Evolutionary conservation across 371 early-diverging fungal species (phyloP), one percentile per base, ranked within the genome.

Genomic region (Circinella umbellata): DNA sequence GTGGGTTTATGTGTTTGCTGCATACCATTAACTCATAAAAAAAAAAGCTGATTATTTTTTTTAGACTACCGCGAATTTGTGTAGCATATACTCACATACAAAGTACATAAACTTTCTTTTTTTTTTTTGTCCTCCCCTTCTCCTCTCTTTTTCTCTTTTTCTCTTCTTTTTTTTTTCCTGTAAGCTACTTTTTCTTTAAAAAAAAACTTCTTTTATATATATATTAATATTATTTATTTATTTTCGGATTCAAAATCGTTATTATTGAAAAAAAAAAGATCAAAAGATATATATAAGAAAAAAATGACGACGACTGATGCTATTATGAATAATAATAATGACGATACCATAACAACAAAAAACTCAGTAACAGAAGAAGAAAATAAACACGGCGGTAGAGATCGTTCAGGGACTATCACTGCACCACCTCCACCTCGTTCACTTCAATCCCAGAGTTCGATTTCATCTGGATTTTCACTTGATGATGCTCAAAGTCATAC

Each of bases 81-180:
- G 51, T 51, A 51, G 17, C 51, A 51, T 13, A 8, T 13, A 14
- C 51, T n/a, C n/a, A n/a, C n/a, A n/a, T n/a, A n/a, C n/a, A n/a
- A n/a, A n/a, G n/a, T n/a, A 51, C 51, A 51, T 51, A 51, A 51
- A 51, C 51, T 15, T 47, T 42, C 34, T 18, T 8, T 15, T 63
- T 20, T 48, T 47, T 20, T n/a, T 55, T 38, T 53, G 38, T 15
- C 20, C 7, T 39, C 14, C 55, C n/a, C 51, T 49, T 20, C 39
- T n/a, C 37, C 46, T 66, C 53, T 65, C 53, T 65, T 65, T 49
- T 53, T n/a, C 38, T 53, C 15, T 65, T 48, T 2, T 63, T 36
- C 34, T 7, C 20, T 34, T 64, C 36, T 4, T 63, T 36, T 49
- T 35, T 34, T 34, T 64, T 49, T n/a, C 15, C 49, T 36, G 35